Evolutionary conservation across 805 yeast genomes (phyloP).

Genomic region (Ogataea paraovalis): DNA sequence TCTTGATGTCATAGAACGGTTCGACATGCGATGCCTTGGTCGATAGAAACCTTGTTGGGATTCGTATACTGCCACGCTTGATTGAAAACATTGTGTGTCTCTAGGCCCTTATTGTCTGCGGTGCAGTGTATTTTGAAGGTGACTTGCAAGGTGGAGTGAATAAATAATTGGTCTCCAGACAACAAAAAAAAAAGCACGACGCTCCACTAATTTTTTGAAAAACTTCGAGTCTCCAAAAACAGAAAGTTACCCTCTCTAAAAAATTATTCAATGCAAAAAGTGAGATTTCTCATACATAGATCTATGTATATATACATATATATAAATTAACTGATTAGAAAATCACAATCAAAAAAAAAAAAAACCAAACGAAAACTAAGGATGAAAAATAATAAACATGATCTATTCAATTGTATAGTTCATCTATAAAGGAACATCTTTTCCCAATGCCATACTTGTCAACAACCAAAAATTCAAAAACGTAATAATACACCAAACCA

Average conservation of each 20-base stretch:
- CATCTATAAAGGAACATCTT: slow-evolving; percentile 26
- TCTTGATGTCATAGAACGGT: slow-evolving; percentile 20
- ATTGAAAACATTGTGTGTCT: neutral
- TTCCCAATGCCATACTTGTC: slow-evolving; percentile 31
- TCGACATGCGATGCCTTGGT: neutral
- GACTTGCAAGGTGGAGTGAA: no score
- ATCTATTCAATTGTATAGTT: neutral
- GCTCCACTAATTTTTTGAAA: no score
- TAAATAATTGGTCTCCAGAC: no score
- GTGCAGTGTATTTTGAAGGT: neutral
- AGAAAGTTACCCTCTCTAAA: no score
- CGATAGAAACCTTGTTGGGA: neutral
- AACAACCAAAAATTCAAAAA: slow-evolving; percentile 70
- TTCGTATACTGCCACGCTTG: neutral
- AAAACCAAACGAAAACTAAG: neutral
- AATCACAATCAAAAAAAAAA: no score
- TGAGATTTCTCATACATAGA: no score
- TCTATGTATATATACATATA: no score
- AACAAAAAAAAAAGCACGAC: no score
- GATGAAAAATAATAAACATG: neutral
- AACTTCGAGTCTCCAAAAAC: no score
- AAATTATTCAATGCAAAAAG: no score
- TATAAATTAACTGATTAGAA: no score
- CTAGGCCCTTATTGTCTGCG: neutral
- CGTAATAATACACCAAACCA: slow-evolving; percentile 69